Conservation (phyloP, 805 yeast genomes). For the Zygoascus tannicola region DNA sequence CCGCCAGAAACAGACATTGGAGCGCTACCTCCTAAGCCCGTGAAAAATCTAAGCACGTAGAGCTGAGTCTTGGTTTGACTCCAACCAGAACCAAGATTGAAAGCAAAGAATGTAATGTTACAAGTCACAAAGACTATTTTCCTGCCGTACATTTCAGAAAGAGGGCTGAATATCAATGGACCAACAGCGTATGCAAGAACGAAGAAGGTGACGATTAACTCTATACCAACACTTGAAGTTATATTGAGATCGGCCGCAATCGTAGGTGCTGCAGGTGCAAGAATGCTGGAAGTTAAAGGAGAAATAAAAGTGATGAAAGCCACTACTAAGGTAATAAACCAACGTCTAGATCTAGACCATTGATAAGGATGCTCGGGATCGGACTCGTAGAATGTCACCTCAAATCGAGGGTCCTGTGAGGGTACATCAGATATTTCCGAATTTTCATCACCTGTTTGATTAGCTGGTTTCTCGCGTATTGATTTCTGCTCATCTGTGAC, state of each 20-base stretch:
- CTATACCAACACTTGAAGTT: conserved; percentile 34
- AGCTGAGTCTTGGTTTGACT: conserved; percentile 48
- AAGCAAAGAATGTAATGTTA: conserved; percentile 35
- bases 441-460: too few species aligned
- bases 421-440: too few species aligned
- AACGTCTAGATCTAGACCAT: conserved; percentile 39
- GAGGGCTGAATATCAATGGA: conserved; percentile 56
- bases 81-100: conserved; percentile 49
- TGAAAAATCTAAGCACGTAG: conserved; percentile 48
- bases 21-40: conserved; percentile 58
- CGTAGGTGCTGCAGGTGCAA: conserved; percentile 47
- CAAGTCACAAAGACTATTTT: conserved; percentile 43
- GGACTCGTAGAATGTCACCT: conserved; percentile 12
- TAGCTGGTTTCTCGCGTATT: too few species aligned
- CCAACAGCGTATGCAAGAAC: conserved; percentile 61
- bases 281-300: conserved; percentile 54
- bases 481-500: too few species aligned
- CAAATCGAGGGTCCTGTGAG: too few species aligned
- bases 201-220: conserved; percentile 52
- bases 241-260: conserved; percentile 40
- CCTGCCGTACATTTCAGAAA: conserved; percentile 59
- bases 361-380: conserved; percentile 55
- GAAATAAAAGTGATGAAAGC: conserved; percentile 47
- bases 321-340: conserved; percentile 39
- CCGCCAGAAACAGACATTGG: conserved; percentile 65